A percentile compares a stretch with the other conserved stretches of the same genome.
These are phyloP conservation scores for Leptomonas seymouri DNA, from an alignment of 208 protist species.

Conservation along the genomic window DNA sequence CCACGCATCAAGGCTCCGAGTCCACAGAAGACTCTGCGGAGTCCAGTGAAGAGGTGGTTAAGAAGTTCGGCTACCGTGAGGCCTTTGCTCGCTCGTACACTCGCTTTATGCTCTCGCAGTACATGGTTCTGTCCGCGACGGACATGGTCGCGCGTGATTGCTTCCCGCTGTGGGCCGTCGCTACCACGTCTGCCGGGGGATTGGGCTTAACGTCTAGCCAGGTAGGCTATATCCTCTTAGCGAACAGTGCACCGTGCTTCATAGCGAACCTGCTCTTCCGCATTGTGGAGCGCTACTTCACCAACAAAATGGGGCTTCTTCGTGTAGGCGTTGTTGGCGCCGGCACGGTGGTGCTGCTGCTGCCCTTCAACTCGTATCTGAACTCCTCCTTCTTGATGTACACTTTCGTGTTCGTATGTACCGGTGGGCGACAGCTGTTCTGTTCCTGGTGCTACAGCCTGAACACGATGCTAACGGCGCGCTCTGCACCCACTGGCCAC, in stretches of 20 bases:
- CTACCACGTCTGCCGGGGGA: slow-evolving; percentile 31
- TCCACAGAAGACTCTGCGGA: too few relatives aligned
- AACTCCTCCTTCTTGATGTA: slow-evolving; percentile 1
- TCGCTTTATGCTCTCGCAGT: slow-evolving; percentile 56
- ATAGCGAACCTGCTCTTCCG: slow-evolving; percentile 46
- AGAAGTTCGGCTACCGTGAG: slow-evolving; percentile 58
- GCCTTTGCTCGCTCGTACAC: slow-evolving; percentile 40
- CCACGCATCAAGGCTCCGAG: too few relatives aligned
- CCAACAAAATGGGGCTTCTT: slow-evolving; percentile 51
- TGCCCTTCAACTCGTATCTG: slow-evolving; percentile 28
- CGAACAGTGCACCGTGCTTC: slow-evolving; percentile 52
- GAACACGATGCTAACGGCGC: slow-evolving; percentile 63
- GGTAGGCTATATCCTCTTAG: slow-evolving; percentile 47
- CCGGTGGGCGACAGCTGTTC: slow-evolving; percentile 41
- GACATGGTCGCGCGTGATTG: slow-evolving; percentile 42
- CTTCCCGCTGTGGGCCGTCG: slow-evolving; percentile 58
- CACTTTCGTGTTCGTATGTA: slow-evolving; percentile 37
- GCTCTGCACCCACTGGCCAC: slow-evolving; percentile 38
- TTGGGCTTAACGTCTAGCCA: slow-evolving; percentile 31
- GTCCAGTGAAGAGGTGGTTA: not conserved
- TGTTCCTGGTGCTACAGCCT: slow-evolving; percentile 63
- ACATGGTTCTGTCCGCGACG: slow-evolving; percentile 51
- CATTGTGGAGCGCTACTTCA: slow-evolving; percentile 28
- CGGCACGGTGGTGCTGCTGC: slow-evolving; percentile 17
- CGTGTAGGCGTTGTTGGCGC: slow-evolving; percentile 31